Conservation (phyloP, 176 grass and related monocot species). For the Miscanthus lutarioriparius region DNA sequence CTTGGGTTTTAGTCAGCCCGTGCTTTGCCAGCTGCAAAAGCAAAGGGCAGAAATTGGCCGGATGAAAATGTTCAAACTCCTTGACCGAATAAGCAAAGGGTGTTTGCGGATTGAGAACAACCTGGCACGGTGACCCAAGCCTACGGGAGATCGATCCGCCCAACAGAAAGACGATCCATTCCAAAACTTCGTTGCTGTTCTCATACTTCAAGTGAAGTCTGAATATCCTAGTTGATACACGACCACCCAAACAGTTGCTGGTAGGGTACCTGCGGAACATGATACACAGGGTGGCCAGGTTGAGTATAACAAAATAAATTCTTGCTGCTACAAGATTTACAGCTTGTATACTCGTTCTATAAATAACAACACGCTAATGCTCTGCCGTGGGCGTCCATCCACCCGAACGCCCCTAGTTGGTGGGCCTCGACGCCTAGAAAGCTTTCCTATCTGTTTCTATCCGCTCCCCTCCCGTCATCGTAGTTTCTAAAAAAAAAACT, state of each 20-base stretch:
- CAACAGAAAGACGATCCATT: neutral
- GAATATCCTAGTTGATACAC: neutral
- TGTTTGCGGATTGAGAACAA: constrained; percentile 5
- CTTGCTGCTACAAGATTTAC: neutral
- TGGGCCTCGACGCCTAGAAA: too few species aligned
- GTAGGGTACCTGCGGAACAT: too few species aligned
- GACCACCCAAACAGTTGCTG: neutral
- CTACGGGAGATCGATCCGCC: neutral
- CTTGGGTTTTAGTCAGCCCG: neutral
- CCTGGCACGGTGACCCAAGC: neutral
- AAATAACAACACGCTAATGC: neutral
- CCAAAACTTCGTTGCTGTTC: neutral
- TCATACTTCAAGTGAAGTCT: neutral
- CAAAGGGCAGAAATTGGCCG: neutral
- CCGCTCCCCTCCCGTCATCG: too few species aligned
- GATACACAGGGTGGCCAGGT: too few species aligned
- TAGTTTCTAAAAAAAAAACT: too few species aligned
- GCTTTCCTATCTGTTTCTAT: too few species aligned
- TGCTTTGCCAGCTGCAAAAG: constrained; percentile 8
- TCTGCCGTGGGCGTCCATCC: too few species aligned
- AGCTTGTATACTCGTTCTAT: neutral
- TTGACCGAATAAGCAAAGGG: constrained; percentile 16
- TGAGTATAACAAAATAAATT: neutral
- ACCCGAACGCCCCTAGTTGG: too few species aligned
- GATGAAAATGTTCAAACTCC: neutral